Evolutionary conservation across 805 yeast genomes (phyloP).

Genomic region (Kazachstania africana): DNA sequence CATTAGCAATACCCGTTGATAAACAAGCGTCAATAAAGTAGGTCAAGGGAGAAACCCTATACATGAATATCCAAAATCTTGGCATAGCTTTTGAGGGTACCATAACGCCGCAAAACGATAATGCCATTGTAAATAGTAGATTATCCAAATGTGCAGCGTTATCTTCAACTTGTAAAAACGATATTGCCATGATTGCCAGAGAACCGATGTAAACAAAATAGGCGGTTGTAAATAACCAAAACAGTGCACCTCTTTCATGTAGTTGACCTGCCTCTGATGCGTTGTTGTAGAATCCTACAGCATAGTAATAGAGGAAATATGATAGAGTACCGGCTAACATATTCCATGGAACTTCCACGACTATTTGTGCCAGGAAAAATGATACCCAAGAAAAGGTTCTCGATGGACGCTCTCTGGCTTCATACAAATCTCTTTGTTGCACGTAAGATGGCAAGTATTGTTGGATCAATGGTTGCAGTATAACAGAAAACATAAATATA

Average conservation of each 20-base stretch:
- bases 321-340: conserved; percentile 48
- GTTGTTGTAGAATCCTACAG: conserved; percentile 55
- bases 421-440: conserved; percentile 53
- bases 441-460: conserved; percentile 59
- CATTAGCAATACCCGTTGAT: conserved; percentile 44
- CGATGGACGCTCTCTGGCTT: conserved; percentile 64
- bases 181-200: conserved; percentile 46
- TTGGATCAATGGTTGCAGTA: conserved; percentile 44
- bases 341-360: conserved; percentile 60
- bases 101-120: conserved; percentile 73
- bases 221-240: conserved; percentile 34
- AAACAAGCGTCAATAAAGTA: conserved; percentile 49
- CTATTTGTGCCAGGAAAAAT: conserved; percentile 48
- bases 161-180: conserved; percentile 47
- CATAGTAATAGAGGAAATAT: conserved; percentile 58
- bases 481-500: conserved; percentile 52
- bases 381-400: conserved; percentile 60
- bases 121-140: conserved; percentile 47
- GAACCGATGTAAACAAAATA: conserved; percentile 48
- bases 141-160: conserved; percentile 53
- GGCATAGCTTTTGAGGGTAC: conserved; percentile 47
- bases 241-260: conserved; percentile 44
- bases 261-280: conserved; percentile 41
- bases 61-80: conserved; percentile 77
- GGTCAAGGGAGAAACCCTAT: conserved; percentile 63